A percentile compares a stretch with the other conserved stretches of the same genome.
phyloP scores from a whole-genome alignment of 2,329 filamentous ascomycete genomes.

The Pseudohalonectria lignicola region DNA sequence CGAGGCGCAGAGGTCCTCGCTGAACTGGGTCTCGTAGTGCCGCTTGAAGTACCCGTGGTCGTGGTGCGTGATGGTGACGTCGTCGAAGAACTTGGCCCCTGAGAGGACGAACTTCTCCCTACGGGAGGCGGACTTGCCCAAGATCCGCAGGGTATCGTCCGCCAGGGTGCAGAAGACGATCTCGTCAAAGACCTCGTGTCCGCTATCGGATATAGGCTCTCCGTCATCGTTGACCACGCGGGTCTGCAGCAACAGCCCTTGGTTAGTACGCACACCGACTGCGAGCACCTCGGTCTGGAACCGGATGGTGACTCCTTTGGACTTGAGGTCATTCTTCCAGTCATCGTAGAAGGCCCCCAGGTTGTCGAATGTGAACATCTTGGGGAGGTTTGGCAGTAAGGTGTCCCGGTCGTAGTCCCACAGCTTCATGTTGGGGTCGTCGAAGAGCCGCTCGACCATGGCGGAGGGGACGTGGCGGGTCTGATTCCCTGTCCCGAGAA shows the following conservation, averaged over 20 bases:
- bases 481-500: slow-evolving; percentile 65
- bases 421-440: slow-evolving; percentile 46
- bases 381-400: slow-evolving; percentile 45
- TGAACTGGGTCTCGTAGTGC: slow-evolving; percentile 55
- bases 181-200: slow-evolving; percentile 48
- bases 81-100: slow-evolving; percentile 59
- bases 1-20: slow-evolving; percentile 35
- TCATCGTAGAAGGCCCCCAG: slow-evolving; percentile 48
- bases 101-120: slow-evolving; percentile 57
- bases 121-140: slow-evolving; percentile 45
- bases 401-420: slow-evolving; percentile 47
- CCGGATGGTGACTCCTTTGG: slow-evolving; percentile 43
- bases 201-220: slow-evolving; percentile 31
- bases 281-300: slow-evolving; percentile 43
- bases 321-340: slow-evolving; percentile 43
- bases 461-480: slow-evolving; percentile 60
- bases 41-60: slow-evolving; percentile 54
- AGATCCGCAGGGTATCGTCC: slow-evolving; percentile 51
- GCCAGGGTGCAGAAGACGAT: slow-evolving; percentile 55
- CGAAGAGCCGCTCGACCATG: slow-evolving; percentile 50
- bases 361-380: slow-evolving; percentile 57
- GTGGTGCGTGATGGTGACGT: slow-evolving; percentile 60
- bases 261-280: slow-evolving; percentile 38
- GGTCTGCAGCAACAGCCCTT: slow-evolving; percentile 37
- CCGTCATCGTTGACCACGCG: slow-evolving; percentile 28